These are phyloP conservation scores for Penicillium sp. DNA, from an alignment of 2,329 filamentous ascomycete species.

Conservation along the genomic window DNA sequence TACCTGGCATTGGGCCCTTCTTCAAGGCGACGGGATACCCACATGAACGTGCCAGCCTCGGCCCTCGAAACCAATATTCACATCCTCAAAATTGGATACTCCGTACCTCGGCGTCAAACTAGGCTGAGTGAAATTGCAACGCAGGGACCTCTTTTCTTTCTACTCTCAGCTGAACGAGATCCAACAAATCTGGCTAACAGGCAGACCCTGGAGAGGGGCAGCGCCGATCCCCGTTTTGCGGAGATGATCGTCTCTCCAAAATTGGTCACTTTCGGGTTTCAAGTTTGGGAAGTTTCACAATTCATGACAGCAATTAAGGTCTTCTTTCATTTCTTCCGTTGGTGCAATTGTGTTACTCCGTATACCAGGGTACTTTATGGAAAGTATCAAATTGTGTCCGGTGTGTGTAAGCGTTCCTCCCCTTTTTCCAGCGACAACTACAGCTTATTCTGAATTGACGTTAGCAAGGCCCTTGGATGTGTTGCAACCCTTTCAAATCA, in stretches of 20 bases:
- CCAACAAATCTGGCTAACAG: not conserved
- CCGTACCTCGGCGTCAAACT: slow-evolving; percentile 7
- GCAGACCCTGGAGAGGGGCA: not conserved
- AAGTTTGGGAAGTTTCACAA: not conserved
- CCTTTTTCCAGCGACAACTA: too few relatives aligned
- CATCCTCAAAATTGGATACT: not conserved
- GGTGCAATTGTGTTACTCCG: too few relatives aligned
- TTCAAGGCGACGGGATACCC: not conserved
- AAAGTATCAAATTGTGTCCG: too few relatives aligned
- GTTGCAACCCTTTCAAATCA: too few relatives aligned
- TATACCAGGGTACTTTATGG: too few relatives aligned
- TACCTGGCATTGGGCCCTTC: not conserved
- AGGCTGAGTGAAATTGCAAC: not conserved
- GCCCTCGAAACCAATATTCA: not conserved
- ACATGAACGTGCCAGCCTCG: slow-evolving; percentile 3
- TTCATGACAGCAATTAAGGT: not conserved
- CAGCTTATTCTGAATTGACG: too few relatives aligned
- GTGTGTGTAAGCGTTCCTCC: too few relatives aligned
- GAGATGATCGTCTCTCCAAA: slow-evolving; percentile 3
- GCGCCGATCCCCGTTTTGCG: slow-evolving; percentile 7
- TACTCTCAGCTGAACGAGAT: not conserved
- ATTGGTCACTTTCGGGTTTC: not conserved
- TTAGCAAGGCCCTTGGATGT: too few relatives aligned
- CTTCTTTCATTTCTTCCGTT: not conserved
- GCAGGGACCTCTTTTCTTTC: not conserved